Percentiles rank a stretch among this genome's conserved stretches.
Conservation (phyloP, 2,329 filamentous ascomycete species). For the Aphanocladium album region DNA sequence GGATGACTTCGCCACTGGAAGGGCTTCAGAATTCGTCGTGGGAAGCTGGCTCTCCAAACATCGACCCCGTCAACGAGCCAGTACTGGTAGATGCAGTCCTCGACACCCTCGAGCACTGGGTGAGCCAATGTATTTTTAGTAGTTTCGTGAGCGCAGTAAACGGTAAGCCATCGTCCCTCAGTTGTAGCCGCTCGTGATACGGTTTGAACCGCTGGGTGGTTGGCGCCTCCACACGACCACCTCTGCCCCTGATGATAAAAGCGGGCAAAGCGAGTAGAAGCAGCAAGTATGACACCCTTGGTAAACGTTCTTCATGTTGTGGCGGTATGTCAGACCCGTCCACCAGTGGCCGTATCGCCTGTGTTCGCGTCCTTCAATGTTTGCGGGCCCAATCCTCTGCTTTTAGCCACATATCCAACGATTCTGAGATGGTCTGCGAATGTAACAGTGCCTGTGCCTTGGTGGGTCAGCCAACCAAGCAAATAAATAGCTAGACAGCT, state of each 20-base stretch:
- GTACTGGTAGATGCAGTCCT: neutral
- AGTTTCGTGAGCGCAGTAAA: neutral
- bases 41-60: neutral
- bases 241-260: neutral
- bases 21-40: neutral
- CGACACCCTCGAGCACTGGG: neutral
- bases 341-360: neutral
- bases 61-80: neutral
- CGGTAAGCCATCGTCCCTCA: neutral
- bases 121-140: neutral
- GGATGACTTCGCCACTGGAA: neutral
- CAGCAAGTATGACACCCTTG: neutral
- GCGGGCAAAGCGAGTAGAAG: neutral
- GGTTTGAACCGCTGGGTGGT: neutral
- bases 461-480: too few relatives aligned
- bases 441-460: too few relatives aligned
- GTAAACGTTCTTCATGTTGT: neutral
- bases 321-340: neutral
- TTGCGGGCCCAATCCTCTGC: neutral
- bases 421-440: neutral
- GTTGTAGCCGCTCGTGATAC: neutral
- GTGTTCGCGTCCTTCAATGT: neutral
- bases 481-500: too few relatives aligned
- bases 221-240: neutral
- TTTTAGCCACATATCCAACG: neutral